Conservation (phyloP, 2,329 filamentous ascomycete genomes). For the Ophiostoma populinum region DNA sequence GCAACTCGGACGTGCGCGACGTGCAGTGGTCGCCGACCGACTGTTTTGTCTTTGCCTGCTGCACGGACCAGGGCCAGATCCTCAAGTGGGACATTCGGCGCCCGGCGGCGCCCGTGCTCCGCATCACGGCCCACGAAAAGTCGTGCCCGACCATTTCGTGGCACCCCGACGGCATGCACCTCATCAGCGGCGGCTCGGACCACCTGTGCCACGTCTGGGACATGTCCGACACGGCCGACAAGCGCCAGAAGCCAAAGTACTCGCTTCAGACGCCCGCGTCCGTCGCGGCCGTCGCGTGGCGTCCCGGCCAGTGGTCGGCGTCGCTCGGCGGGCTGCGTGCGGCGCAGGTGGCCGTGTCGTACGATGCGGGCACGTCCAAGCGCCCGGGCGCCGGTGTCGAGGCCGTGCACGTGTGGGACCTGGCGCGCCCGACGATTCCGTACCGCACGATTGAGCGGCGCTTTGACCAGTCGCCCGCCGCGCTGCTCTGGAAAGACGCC, state of each 20-base stretch:
- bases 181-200: constrained; percentile 46
- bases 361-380: constrained; percentile 37
- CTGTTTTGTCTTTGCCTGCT: constrained; percentile 45
- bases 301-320: constrained; percentile 48
- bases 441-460: constrained; percentile 44
- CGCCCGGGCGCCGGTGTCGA: constrained; percentile 31
- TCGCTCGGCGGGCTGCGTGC: constrained; percentile 35
- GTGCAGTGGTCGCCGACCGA: constrained; percentile 49
- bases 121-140: constrained; percentile 44
- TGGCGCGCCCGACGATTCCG: constrained; percentile 48
- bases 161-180: constrained; percentile 51
- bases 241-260: constrained; percentile 46
- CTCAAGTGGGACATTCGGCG: constrained; percentile 49
- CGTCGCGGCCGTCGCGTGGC: constrained; percentile 42
- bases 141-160: constrained; percentile 43
- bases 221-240: constrained; percentile 39
- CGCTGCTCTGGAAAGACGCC: constrained; percentile 45
- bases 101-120: constrained; percentile 32
- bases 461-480: constrained; percentile 39
- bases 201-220: constrained; percentile 49
- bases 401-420: constrained; percentile 48
- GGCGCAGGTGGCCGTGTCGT: constrained; percentile 44
- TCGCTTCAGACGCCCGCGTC: constrained; percentile 43
- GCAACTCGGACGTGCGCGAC: constrained; percentile 44
- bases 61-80: constrained; percentile 42